Evolutionary conservation across 2,329 filamentous ascomycete species (phyloP).

Genomic region (Thermothelomyces thermophilus): DNA sequence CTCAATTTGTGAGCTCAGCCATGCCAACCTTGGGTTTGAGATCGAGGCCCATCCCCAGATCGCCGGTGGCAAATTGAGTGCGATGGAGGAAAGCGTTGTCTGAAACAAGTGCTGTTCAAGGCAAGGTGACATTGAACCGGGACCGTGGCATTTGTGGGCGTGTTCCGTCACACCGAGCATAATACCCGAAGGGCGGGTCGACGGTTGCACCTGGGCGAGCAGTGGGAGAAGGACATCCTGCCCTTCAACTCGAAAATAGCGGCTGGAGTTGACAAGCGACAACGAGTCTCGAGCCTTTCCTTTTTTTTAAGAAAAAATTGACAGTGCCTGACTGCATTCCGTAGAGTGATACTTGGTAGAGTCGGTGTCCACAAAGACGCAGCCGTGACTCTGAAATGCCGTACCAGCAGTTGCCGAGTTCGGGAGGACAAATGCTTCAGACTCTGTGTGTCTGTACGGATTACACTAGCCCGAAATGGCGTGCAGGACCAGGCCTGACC

Average conservation of each 20-base stretch:
- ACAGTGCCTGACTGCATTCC: too few relatives aligned
- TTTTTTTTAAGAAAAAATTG: too few relatives aligned
- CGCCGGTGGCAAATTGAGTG: background rate
- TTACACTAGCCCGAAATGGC: constrained; percentile 1
- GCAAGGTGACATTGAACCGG: constrained; percentile 4
- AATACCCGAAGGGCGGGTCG: constrained; percentile 1
- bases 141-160: background rate
- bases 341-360: background rate
- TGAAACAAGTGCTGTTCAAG: constrained; percentile 3
- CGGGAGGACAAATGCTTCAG: background rate
- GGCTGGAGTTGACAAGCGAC: too few relatives aligned
- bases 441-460: too few relatives aligned
- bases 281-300: too few relatives aligned
- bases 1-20: too few relatives aligned
- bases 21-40: too few relatives aligned
- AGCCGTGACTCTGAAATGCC: background rate
- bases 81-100: background rate
- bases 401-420: background rate
- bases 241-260: background rate
- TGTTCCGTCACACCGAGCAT: background rate
- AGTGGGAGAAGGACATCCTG: background rate
- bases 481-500: constrained; percentile 1
- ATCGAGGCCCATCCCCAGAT: background rate
- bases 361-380: too few relatives aligned
- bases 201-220: background rate